Conservation (phyloP, 164 flowering plant species). For the Litsea cubeba region DNA sequence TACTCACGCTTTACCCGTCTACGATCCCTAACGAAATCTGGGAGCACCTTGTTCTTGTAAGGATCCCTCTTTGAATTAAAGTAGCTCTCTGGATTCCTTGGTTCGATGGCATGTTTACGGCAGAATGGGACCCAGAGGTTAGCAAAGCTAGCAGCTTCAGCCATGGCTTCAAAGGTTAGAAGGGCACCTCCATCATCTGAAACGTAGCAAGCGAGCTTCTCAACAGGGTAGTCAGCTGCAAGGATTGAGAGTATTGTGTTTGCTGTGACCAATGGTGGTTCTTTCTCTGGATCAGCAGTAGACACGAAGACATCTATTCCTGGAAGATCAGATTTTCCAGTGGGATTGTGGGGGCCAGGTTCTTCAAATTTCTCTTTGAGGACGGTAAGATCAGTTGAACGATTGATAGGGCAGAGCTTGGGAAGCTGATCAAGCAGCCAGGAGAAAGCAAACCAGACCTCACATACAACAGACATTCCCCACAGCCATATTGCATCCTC, state of each 20-base stretch:
- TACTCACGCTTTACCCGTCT: slow-evolving; percentile 72
- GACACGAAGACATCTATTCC: slow-evolving; percentile 74
- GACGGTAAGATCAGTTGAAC: slow-evolving; percentile 50
- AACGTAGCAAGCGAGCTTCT: slow-evolving; percentile 67
- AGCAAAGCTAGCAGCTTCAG: slow-evolving; percentile 82
- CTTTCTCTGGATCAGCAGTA: slow-evolving; percentile 86
- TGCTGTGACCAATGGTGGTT: slow-evolving; percentile 77
- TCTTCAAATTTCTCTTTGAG: slow-evolving; percentile 66
- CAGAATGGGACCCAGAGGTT: slow-evolving; percentile 84
- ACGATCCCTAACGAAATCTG: slow-evolving; percentile 77
- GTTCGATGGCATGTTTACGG: slow-evolving; percentile 69
- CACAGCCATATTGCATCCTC: slow-evolving; percentile 72
- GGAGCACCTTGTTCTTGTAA: slow-evolving; percentile 60
- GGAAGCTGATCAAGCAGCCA: slow-evolving; percentile 87
- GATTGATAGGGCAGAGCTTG: slow-evolving; percentile 63
- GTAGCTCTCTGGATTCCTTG: slow-evolving; percentile 74
- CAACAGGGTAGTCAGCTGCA: slow-evolving; percentile 72
- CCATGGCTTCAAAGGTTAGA: slow-evolving; percentile 84
- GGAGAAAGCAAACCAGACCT: slow-evolving; percentile 80
- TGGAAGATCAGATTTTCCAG: slow-evolving; percentile 76
- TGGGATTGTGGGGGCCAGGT: slow-evolving; percentile 66
- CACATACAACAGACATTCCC: slow-evolving; percentile 69
- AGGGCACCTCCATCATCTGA: slow-evolving; percentile 90
- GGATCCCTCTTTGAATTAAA: slow-evolving; percentile 64
- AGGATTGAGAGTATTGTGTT: slow-evolving; percentile 76